Evolutionary conservation across 2,329 filamentous ascomycete species (phyloP).

Genomic region (Fusarium camptoceras): DNA sequence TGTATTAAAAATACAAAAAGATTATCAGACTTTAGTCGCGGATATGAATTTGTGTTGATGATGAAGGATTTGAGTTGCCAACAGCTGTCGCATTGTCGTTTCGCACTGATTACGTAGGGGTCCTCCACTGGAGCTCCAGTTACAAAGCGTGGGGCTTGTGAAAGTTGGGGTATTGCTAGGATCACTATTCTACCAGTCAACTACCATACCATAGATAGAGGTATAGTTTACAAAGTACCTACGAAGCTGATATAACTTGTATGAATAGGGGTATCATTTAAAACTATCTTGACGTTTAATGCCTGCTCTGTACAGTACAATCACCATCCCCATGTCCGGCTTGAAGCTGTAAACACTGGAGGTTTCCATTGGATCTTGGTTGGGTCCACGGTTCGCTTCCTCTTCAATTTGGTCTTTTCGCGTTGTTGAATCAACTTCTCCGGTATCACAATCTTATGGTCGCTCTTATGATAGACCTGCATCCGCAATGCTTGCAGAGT

Average conservation of each 20-base stretch:
- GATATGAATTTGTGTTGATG: not conserved
- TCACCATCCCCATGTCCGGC: conserved; percentile 95
- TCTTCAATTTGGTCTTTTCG: conserved; percentile 84
- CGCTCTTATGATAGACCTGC: conserved; percentile 94
- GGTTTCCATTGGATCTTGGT: conserved; percentile 92
- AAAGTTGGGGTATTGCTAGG: conserved; percentile 7
- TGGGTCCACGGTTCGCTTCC: conserved; percentile 80
- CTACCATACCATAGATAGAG: not conserved
- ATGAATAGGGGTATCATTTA: conserved; percentile 39
- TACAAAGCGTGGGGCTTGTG: conserved; percentile 21
- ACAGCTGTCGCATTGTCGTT: conserved; percentile 29
- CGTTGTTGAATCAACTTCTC: conserved; percentile 83
- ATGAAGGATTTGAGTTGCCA: conserved; percentile 8
- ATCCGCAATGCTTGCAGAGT: conserved; percentile 94
- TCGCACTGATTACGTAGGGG: conserved; percentile 36
- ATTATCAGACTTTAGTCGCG: not conserved
- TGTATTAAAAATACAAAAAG: not conserved
- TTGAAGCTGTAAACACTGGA: conserved; percentile 90
- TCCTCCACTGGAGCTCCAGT: conserved; percentile 6
- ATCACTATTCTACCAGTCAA: not conserved
- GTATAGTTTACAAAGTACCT: too few relatives aligned
- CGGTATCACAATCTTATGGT: conserved; percentile 94
- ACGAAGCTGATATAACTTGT: not conserved
- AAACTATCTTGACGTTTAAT: conserved; percentile 18
- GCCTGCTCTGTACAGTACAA: conserved; percentile 7